Evolutionary conservation across 2,329 filamentous ascomycete genomes (phyloP).

Genomic region (Hortaea sp.): DNA sequence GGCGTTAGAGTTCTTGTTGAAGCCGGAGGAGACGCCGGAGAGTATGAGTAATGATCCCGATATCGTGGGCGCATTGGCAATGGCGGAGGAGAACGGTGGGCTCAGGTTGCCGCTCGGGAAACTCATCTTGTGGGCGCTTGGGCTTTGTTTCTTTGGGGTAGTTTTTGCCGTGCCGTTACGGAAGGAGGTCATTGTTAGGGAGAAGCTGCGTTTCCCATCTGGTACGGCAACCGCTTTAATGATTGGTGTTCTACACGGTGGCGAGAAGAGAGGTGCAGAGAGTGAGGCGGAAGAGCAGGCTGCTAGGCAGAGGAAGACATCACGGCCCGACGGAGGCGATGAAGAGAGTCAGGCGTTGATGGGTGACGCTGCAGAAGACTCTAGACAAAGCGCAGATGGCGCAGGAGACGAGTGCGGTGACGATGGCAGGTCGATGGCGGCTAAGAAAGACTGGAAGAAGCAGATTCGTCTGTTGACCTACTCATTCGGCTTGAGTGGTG

Average conservation of each 20-base stretch:
- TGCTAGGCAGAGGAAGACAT: conserved; percentile 12
- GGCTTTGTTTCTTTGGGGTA: conserved; percentile 92
- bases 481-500: conserved; percentile 50
- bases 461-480: conserved; percentile 51
- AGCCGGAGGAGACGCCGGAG: conserved; percentile 51
- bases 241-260: conserved; percentile 79
- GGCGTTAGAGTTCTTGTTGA: conserved; percentile 77
- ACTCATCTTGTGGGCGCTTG: conserved; percentile 80
- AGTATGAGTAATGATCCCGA: conserved; percentile 11
- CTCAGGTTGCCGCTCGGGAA: conserved; percentile 50
- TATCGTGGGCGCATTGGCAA: conserved; percentile 9
- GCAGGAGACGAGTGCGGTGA: conserved; percentile 10
- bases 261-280: conserved; percentile 26
- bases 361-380: conserved; percentile 7
- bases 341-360: conserved; percentile 26
- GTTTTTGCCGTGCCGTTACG: conserved; percentile 89
- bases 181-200: conserved; percentile 82
- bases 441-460: conserved; percentile 46
- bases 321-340: conserved; percentile 10
- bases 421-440: conserved; percentile 11
- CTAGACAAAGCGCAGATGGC: conserved; percentile 3
- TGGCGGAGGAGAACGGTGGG: conserved; percentile 14
- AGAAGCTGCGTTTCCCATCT: conserved; percentile 87
- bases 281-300: conserved; percentile 28
- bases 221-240: conserved; percentile 92